Evolutionary conservation across 148 eudicot genomes (phyloP).

Genomic region (Euryodendron excelsum): DNA sequence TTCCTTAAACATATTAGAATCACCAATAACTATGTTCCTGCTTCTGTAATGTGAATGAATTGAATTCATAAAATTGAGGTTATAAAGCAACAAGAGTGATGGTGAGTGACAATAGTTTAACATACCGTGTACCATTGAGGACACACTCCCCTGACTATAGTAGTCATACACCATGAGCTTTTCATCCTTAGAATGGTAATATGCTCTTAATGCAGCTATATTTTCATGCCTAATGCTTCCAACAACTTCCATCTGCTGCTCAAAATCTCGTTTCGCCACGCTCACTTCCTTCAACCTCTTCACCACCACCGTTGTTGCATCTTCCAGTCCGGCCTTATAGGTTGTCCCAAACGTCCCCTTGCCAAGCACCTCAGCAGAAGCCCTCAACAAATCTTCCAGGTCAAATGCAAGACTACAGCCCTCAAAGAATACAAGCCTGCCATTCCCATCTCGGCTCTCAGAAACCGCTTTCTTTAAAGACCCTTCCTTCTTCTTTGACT

Average conservation of each 20-base stretch:
- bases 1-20: neutral
- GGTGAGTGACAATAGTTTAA: neutral
- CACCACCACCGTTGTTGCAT: conserved; percentile 57
- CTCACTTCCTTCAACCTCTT: conserved; percentile 64
- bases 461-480: conserved; percentile 22
- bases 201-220: conserved; percentile 68
- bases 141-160: conserved; percentile 57
- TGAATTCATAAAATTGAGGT: neutral
- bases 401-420: conserved; percentile 57
- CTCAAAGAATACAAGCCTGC: conserved; percentile 59
- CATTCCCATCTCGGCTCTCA: conserved; percentile 36
- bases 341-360: conserved; percentile 76
- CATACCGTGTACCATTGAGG: conserved; percentile 72
- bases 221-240: conserved; percentile 72
- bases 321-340: conserved; percentile 77
- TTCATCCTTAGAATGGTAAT: conserved; percentile 82
- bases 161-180: conserved; percentile 83
- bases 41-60: neutral
- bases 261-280: conserved; percentile 65
- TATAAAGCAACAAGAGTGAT: neutral
- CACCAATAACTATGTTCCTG: neutral
- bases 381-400: conserved; percentile 73
- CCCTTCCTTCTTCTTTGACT: conserved; percentile 29
- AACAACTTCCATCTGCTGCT: conserved; percentile 73
- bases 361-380: conserved; percentile 86